phyloP scores from a whole-genome alignment of 169 alveolate species.

The Plasmodium ovale region DNA sequence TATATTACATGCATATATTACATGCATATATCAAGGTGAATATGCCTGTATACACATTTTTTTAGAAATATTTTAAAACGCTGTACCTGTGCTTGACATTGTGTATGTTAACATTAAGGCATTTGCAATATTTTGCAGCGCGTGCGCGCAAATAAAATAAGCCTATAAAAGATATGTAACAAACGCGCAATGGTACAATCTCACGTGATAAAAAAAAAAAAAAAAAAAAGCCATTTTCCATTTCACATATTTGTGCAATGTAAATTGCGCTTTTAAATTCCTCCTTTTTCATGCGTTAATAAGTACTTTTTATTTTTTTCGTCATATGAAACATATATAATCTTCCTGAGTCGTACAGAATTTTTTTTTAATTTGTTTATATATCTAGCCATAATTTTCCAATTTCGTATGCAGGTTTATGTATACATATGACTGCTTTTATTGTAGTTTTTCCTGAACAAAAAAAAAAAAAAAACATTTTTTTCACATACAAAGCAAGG shows the following conservation, averaged over 20 bases:
- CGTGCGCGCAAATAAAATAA: no score
- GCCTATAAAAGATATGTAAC: no score
- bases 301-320: conserved; percentile 1
- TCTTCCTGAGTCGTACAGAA: conserved; percentile 14
- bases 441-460: neutral
- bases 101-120: no score
- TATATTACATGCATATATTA: no score
- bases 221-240: neutral
- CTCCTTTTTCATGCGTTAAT: neutral
- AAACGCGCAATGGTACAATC: no score
- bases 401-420: neutral
- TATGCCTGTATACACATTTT: no score
- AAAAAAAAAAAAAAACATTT: neutral
- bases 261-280: neutral
- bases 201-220: no score
- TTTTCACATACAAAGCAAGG: neutral
- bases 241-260: neutral
- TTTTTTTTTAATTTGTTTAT: conserved; percentile 7
- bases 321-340: neutral
- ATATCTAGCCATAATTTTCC: conserved; percentile 19
- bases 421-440: neutral
- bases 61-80: no score
- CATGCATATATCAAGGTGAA: no score
- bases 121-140: no score
- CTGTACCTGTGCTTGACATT: no score